Conservation (phyloP, 1,284 basidiomycete species). For the Tilletiopsis washingtonensis region DNA sequence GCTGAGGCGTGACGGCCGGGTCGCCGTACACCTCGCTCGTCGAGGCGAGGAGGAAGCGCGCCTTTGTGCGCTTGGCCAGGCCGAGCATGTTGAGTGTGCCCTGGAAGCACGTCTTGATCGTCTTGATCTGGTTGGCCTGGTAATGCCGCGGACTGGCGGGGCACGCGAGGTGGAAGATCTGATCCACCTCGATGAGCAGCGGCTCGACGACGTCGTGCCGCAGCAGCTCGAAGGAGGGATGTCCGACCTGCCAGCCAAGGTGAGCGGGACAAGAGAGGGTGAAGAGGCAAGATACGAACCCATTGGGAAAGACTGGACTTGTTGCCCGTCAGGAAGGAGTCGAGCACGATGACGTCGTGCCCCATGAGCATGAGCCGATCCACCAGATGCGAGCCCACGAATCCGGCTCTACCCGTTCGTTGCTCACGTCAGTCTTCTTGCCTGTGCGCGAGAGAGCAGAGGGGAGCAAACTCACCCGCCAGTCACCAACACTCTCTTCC, state of each 20-base stretch:
- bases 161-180: constrained; percentile 39
- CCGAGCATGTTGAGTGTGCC: constrained; percentile 84
- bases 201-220: constrained; percentile 70
- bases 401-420: constrained; percentile 80
- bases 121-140: constrained; percentile 39
- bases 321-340: constrained; percentile 97
- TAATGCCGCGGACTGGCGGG: constrained; percentile 35
- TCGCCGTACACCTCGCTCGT: constrained; percentile 98
- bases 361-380: constrained; percentile 95
- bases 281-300: too few species aligned
- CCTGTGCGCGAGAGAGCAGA: background rate
- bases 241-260: constrained; percentile 64
- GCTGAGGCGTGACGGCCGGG: constrained; percentile 91
- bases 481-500: constrained; percentile 86
- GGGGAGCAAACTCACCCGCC: constrained; percentile 55
- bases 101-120: constrained; percentile 91
- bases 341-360: constrained; percentile 92
- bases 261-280: constrained; percentile 8
- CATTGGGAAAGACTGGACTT: constrained; percentile 69
- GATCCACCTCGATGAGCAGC: constrained; percentile 33
- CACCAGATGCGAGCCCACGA: constrained; percentile 86
- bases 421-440: too few species aligned
- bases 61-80: constrained; percentile 93
- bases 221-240: constrained; percentile 96
- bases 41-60: constrained; percentile 87